Evolutionary conservation across 345 rosid species (phyloP).

Genomic region (Anastatica hierochuntica): DNA sequence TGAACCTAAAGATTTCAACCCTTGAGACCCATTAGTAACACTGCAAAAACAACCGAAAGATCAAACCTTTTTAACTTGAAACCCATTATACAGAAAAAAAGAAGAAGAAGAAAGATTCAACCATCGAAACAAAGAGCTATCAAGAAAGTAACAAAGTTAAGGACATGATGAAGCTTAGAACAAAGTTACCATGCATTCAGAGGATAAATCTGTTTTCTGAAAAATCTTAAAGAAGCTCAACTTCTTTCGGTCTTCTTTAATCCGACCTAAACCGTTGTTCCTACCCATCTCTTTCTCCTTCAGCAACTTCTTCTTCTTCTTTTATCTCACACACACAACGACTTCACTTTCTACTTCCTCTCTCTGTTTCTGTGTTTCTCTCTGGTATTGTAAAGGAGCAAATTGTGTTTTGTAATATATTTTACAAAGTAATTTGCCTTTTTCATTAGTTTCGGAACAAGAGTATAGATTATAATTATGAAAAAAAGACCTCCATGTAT

Average conservation of each 20-base stretch:
- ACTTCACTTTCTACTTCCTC: neutral
- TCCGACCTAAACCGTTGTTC: neutral
- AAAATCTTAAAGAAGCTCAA: conserved; percentile 21
- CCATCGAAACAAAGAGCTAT: neutral
- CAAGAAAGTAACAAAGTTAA: neutral
- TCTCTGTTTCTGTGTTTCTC: neutral
- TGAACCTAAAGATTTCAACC: too few relatives aligned
- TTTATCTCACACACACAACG: neutral
- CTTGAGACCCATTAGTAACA: too few relatives aligned
- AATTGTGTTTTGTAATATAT: neutral
- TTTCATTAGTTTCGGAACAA: too few relatives aligned
- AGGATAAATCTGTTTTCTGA: conserved; percentile 6
- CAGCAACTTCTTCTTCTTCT: neutral
- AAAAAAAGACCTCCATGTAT: too few relatives aligned
- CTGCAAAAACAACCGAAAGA: too few relatives aligned
- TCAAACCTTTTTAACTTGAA: too few relatives aligned
- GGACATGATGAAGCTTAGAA: neutral
- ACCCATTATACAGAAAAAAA: too few relatives aligned
- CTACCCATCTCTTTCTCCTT: neutral
- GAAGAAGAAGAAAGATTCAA: neutral
- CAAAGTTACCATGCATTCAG: conserved; percentile 16
- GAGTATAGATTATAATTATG: too few relatives aligned
- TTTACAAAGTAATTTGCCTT: too few relatives aligned
- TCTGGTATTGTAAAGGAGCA: neutral
- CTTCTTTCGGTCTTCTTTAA: neutral